Conservation (phyloP, 345 rosid genomes). For the Populus simonii region DNA sequence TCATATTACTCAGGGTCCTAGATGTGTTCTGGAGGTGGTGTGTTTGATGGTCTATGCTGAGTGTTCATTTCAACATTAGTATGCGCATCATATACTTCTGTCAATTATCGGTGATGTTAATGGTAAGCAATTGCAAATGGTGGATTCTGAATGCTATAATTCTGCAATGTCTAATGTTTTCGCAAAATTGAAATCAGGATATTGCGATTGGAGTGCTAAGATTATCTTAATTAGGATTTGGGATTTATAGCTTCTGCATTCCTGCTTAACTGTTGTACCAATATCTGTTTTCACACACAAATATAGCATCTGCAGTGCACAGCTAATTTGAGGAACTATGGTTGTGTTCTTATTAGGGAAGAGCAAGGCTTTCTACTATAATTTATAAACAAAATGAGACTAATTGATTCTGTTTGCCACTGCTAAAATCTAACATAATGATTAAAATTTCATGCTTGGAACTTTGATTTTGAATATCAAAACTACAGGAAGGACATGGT, state of each 20-base stretch:
- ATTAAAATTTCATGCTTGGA: not conserved
- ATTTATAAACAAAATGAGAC: not conserved
- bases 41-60: not conserved
- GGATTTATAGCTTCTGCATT: not conserved
- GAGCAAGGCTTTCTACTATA: not conserved
- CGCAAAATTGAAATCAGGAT: not conserved
- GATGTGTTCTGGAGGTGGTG: not conserved
- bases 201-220: not conserved
- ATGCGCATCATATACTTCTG: not conserved
- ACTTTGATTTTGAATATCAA: slow-evolving; percentile 15
- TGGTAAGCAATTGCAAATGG: not conserved
- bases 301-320: not conserved
- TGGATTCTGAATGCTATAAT: not conserved
- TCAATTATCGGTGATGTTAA: not conserved
- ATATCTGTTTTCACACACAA: not conserved
- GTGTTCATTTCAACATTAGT: not conserved
- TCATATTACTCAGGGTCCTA: not conserved
- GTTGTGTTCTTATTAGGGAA: not conserved
- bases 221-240: not conserved
- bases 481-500: slow-evolving; percentile 81
- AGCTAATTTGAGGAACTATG: not conserved
- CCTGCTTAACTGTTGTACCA: not conserved
- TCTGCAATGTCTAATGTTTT: not conserved
- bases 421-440: not conserved
- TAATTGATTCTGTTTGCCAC: not conserved